Percentiles rank a stretch among this genome's conserved stretches.
phyloP scores from a whole-genome alignment of 2,329 filamentous ascomycete species.

The Phyllosticta ampelicida region DNA sequence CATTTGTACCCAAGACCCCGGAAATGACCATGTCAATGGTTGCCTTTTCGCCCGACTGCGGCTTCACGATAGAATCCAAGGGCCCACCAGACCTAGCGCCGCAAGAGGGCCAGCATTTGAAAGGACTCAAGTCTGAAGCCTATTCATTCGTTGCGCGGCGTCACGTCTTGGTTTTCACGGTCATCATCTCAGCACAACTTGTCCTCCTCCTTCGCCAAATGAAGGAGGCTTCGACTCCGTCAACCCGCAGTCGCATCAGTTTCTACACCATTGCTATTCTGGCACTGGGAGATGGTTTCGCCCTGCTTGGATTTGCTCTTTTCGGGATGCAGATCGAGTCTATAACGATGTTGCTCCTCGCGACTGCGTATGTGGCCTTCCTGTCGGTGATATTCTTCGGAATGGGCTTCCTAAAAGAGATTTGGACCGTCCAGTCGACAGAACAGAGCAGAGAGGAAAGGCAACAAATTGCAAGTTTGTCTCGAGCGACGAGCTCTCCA shows the following conservation, averaged over 20 bases:
- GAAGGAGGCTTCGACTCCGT: slow-evolving; percentile 54
- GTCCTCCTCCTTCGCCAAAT: slow-evolving; percentile 50
- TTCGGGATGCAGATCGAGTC: slow-evolving; percentile 37
- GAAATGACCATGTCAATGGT: slow-evolving; percentile 48
- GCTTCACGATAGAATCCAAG: slow-evolving; percentile 53
- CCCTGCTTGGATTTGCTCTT: slow-evolving; percentile 43
- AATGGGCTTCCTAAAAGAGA: slow-evolving; percentile 55
- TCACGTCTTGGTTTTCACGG: slow-evolving; percentile 42
- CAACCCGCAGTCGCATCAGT: slow-evolving; percentile 52
- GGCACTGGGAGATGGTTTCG: slow-evolving; percentile 50
- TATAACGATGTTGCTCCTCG: slow-evolving; percentile 45
- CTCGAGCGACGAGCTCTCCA: slow-evolving; percentile 14
- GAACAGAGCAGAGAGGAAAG: slow-evolving; percentile 35
- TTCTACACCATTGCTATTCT: slow-evolving; percentile 54
- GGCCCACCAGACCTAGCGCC: slow-evolving; percentile 45
- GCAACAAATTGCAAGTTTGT: slow-evolving; percentile 23
- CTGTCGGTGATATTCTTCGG: slow-evolving; percentile 52
- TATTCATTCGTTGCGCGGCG: slow-evolving; percentile 42
- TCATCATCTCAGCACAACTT: slow-evolving; percentile 42
- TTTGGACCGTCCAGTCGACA: slow-evolving; percentile 53
- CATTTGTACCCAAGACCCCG: slow-evolving; percentile 41
- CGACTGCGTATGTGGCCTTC: slow-evolving; percentile 48
- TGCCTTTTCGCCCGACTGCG: slow-evolving; percentile 55
- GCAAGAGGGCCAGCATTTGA: slow-evolving; percentile 41
- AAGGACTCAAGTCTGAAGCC: slow-evolving; percentile 48